Evolutionary conservation across 2,329 filamentous ascomycete genomes (phyloP).

Genomic region (Colletotrichum sp.): DNA sequence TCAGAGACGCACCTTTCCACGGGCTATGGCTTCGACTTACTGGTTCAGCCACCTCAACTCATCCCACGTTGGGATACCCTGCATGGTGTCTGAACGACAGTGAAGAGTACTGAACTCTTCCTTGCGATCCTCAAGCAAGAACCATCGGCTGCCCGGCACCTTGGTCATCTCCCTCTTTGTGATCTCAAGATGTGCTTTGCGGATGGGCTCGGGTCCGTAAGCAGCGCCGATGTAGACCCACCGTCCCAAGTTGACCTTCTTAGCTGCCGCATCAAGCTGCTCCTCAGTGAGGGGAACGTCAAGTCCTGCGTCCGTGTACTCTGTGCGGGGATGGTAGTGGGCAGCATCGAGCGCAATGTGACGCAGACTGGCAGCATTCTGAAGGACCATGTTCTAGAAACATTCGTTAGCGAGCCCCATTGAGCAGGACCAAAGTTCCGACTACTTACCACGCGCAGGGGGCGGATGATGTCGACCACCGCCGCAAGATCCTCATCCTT

Average conservation of each 20-base stretch:
- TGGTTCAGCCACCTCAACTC: slow-evolving; percentile 43
- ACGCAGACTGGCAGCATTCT: slow-evolving; percentile 50
- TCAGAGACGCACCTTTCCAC: background rate
- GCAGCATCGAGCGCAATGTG: slow-evolving; percentile 48
- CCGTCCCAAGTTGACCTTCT: slow-evolving; percentile 42
- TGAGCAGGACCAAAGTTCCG: fast-evolving
- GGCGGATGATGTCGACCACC: slow-evolving; percentile 41
- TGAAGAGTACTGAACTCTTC: slow-evolving; percentile 34
- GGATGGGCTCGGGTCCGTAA: slow-evolving; percentile 31
- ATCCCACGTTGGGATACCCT: slow-evolving; percentile 37
- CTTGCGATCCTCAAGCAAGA: slow-evolving; percentile 20
- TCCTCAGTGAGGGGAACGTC: slow-evolving; percentile 35
- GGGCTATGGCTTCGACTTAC: background rate
- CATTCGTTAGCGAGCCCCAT: background rate
- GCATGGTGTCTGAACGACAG: slow-evolving; percentile 20
- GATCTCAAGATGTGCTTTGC: slow-evolving; percentile 23
- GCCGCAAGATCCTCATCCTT: slow-evolving; percentile 37
- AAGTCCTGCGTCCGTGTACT: slow-evolving; percentile 26
- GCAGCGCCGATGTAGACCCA: slow-evolving; percentile 54
- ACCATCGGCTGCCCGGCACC: slow-evolving; percentile 5
- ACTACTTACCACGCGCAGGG: slow-evolving; percentile 26
- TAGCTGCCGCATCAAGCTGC: slow-evolving; percentile 43
- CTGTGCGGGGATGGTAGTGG: slow-evolving; percentile 34
- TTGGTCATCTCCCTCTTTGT: slow-evolving; percentile 13
- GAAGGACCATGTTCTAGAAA: slow-evolving; percentile 35